Evolutionary conservation across 805 yeast species (phyloP).

Genomic region (Spathaspora girioi): DNA sequence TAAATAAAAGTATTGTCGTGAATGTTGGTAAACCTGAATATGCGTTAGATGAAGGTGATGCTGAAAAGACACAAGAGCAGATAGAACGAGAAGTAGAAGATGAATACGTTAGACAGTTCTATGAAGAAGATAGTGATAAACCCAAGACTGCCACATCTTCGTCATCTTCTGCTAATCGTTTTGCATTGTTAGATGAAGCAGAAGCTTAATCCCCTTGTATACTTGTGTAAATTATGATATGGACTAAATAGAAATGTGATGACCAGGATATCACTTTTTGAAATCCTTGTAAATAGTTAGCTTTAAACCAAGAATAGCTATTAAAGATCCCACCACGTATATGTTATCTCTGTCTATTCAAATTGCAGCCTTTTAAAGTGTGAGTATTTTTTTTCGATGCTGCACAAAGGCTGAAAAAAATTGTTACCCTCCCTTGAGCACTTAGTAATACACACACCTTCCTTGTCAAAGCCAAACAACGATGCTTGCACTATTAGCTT

Average conservation of each 20-base stretch:
- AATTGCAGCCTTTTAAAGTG: no score
- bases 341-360: no score
- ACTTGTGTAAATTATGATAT: neutral
- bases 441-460: neutral
- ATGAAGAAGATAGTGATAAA: constrained; percentile 13
- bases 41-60: neutral
- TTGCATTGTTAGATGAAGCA: constrained; percentile 36
- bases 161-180: constrained; percentile 15
- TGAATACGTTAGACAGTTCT: constrained; percentile 30
- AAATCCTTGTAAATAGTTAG: neutral
- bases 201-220: constrained; percentile 24
- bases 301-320: no score
- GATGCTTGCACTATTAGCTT: neutral
- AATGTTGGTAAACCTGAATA: neutral
- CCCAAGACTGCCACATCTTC: constrained; percentile 1
- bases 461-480: neutral
- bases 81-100: constrained; percentile 34
- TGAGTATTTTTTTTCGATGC: neutral
- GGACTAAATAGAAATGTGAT: neutral
- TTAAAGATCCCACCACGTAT: no score
- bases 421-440: neutral
- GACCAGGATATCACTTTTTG: neutral
- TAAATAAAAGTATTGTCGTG: constrained; percentile 37
- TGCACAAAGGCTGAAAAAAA: neutral
- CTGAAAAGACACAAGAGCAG: constrained; percentile 18